Conservation (phyloP, 2,329 filamentous ascomycete genomes). For the Colletotrichum lini region DNA sequence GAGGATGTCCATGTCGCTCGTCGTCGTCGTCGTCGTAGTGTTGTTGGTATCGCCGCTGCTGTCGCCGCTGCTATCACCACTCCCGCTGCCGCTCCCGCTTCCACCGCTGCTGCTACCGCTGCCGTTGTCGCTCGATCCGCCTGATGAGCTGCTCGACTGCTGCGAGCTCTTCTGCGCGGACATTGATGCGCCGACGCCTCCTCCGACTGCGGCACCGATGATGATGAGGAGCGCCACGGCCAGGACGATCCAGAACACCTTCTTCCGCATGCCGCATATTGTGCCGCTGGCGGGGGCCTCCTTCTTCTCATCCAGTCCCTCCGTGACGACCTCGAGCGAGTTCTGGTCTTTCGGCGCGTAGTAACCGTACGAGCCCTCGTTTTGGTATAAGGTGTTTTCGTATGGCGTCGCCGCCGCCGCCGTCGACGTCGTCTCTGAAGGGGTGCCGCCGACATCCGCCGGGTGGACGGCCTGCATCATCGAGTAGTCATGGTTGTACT, state of each 20-base stretch:
- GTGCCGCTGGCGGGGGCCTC: neutral
- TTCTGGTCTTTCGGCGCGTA: constrained; percentile 28
- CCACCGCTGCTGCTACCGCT: neutral
- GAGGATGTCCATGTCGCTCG: constrained; percentile 16
- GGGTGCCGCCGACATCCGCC: neutral
- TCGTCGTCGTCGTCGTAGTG: constrained; percentile 25
- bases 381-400: constrained; percentile 4
- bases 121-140: neutral
- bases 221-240: constrained; percentile 17
- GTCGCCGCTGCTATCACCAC: neutral
- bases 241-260: constrained; percentile 39
- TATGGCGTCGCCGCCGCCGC: neutral
- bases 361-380: neutral
- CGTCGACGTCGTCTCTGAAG: neutral
- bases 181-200: constrained; percentile 32
- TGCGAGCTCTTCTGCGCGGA: constrained; percentile 27
- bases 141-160: constrained; percentile 17
- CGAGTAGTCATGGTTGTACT: constrained; percentile 18
- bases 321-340: constrained; percentile 12
- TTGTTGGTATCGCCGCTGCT: constrained; percentile 5
- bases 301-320: constrained; percentile 1
- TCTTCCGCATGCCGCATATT: constrained; percentile 37
- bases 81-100: neutral
- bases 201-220: constrained; percentile 34
- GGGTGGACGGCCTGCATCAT: constrained; percentile 24